Evolutionary conservation across 1,284 basidiomycete genomes (phyloP).

Genomic region (Ceratobasidium sp.): DNA sequence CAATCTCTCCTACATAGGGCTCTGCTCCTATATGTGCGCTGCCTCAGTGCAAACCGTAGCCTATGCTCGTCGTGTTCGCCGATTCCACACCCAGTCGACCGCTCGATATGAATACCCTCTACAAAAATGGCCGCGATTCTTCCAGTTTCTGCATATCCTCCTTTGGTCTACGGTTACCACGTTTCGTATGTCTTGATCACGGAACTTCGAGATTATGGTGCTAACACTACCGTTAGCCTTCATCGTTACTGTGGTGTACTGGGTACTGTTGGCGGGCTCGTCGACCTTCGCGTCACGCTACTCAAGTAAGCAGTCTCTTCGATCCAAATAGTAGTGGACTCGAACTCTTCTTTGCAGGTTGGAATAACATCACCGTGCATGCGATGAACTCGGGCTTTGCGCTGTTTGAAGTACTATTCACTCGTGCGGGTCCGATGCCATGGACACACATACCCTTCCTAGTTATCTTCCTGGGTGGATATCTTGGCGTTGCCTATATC

Average conservation of each 20-base stretch:
- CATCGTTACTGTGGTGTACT: conserved; percentile 75
- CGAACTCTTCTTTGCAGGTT: conserved; percentile 59
- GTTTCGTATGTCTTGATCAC: conserved; percentile 65
- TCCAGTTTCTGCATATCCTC: conserved; percentile 72
- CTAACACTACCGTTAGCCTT: conserved; percentile 63
- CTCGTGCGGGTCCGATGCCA: conserved; percentile 66
- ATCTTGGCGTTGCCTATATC: conserved; percentile 76
- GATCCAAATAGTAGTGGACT: conserved; percentile 50
- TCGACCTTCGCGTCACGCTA: conserved; percentile 61
- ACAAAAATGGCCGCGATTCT: conserved; percentile 67
- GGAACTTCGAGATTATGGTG: conserved; percentile 10
- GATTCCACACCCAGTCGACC: conserved; percentile 21
- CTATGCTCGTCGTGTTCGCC: conserved; percentile 57
- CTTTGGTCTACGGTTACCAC: conserved; percentile 68
- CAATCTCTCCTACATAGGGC: conserved; percentile 70
- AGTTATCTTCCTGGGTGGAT: conserved; percentile 66
- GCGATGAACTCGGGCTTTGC: conserved; percentile 71
- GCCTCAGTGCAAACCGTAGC: conserved; percentile 67
- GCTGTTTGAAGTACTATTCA: conserved; percentile 70
- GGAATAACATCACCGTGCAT: conserved; percentile 73
- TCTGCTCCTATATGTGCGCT: conserved; percentile 73
- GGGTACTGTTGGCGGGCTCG: conserved; percentile 67
- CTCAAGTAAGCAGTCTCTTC: conserved; percentile 13
- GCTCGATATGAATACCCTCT: conserved; percentile 63
- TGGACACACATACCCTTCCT: conserved; percentile 67